Evolutionary conservation across 2,329 filamentous ascomycete species (phyloP).

Genomic region (Aspergillus pseudoterreus): DNA sequence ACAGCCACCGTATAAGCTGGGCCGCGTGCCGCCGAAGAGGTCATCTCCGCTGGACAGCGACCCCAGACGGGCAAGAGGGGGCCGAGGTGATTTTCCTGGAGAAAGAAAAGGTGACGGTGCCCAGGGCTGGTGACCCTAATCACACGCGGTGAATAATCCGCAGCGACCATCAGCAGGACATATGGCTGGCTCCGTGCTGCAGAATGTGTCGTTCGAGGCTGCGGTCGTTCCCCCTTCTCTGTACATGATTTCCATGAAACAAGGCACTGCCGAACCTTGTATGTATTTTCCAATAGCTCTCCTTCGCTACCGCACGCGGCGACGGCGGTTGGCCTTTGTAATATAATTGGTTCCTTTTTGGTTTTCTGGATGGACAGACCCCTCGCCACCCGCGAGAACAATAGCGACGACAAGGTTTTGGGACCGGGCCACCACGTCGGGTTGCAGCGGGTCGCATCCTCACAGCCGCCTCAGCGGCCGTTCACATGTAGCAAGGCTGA

Average conservation of each 20-base stretch:
- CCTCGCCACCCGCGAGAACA: background rate
- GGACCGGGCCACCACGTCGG: background rate
- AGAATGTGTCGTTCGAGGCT: background rate
- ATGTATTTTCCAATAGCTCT: background rate
- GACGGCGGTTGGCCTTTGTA: background rate
- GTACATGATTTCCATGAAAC: background rate
- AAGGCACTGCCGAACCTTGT: background rate
- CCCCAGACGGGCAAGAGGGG: conserved; percentile 28
- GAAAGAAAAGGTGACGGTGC: no score
- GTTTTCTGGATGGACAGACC: background rate
- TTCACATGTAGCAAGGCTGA: background rate
- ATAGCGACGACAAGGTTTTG: background rate
- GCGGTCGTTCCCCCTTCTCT: background rate
- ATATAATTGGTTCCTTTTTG: background rate
- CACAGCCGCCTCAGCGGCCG: background rate
- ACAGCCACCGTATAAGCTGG: conserved; percentile 3
- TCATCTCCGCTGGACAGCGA: conserved; percentile 24
- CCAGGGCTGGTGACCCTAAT: no score
- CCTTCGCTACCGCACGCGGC: background rate
- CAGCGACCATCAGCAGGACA: background rate
- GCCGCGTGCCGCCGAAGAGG: conserved; percentile 19
- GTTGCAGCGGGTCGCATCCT: background rate
- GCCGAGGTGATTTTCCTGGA: no score
- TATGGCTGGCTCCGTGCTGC: background rate
- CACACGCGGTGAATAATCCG: background rate